These are phyloP conservation scores for Ganoderma boninense DNA, from an alignment of 1,284 basidiomycete genomes.

Conservation along the genomic window DNA sequence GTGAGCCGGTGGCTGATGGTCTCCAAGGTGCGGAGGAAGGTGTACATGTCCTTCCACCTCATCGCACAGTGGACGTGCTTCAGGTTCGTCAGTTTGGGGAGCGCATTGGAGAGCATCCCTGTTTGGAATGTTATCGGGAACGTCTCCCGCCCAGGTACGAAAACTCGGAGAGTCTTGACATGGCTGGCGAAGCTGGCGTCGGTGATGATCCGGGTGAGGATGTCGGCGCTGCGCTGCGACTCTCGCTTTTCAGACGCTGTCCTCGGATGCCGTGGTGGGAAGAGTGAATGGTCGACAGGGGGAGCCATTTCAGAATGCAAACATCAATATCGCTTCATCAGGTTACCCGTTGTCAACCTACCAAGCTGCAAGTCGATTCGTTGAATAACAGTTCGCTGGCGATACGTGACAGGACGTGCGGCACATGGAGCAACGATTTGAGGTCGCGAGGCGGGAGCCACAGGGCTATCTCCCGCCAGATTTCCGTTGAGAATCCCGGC, in stretches of 20 bases:
- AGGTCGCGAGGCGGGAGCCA: conserved; percentile 72
- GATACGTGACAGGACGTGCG: conserved; percentile 71
- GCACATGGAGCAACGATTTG: conserved; percentile 68
- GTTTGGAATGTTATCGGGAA: conserved; percentile 70
- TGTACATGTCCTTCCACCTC: conserved; percentile 58
- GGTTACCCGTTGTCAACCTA: conserved; percentile 29
- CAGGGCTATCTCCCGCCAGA: conserved; percentile 74
- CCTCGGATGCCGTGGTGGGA: conserved; percentile 4
- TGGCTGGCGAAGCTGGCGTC: conserved; percentile 66
- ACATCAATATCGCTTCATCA: conserved; percentile 19
- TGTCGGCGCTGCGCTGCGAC: conserved; percentile 74
- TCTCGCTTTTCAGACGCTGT: conserved; percentile 55
- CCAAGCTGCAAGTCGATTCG: conserved; percentile 69
- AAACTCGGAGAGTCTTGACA: conserved; percentile 65
- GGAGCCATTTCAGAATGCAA: neutral
- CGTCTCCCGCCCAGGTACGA: conserved; percentile 57
- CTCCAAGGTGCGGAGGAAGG: conserved; percentile 62
- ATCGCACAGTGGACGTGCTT: conserved; percentile 69
- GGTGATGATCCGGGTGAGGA: conserved; percentile 70
- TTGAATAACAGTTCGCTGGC: conserved; percentile 70
- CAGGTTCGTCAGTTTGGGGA: conserved; percentile 67
- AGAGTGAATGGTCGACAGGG: conserved; percentile 3
- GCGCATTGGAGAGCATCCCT: conserved; percentile 75
- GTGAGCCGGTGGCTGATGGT: conserved; percentile 57
- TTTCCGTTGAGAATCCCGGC: conserved; percentile 67